Evolutionary conservation across 139 green algal species (phyloP), one percentile per base, ranked within the genome.

Genomic region (Haematococcus lacustris): DNA sequence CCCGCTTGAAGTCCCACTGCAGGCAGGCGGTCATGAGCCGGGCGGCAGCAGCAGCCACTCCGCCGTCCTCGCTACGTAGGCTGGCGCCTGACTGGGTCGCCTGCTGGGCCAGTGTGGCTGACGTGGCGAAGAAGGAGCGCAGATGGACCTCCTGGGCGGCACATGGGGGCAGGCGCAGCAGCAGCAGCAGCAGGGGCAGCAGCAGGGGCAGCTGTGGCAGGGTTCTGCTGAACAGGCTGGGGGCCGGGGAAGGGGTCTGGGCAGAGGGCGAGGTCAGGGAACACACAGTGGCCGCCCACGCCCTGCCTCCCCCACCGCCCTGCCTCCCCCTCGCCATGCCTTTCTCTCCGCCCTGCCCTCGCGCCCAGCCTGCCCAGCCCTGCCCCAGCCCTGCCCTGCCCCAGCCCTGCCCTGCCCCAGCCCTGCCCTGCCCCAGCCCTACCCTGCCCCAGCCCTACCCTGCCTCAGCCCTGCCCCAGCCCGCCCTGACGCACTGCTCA

Each of bases 1-100:
- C 60, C 0, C 74, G 68, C 73, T 71, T 50, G 78, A 94, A 96
- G 50, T 93, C 86, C 92, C 92, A 97, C 2, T 60, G 38, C 23
- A 97, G 78, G 0, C 93, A 68, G 9, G 85, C 71, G 1, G 76
- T 75, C 71, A 96, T 79, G 53, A 97, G 77, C n/a, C 61, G 38
- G n/a, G 95, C 66, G 66, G 75, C 79, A 2, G 90, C 86, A 3
- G 47, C 30, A 66, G 83, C 90, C 7, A 77, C 62, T 26, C 83
- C 86, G 0, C 51, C 79, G 68, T 96, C 87, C 51, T 76, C 25
- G 9, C 75, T 73, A n/a, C 64, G 28, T 4, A 76, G 23, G 6
- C 73, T 70, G 1, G 77, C 71, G 1, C 80, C 73, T 17, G 66
- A 74, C 1, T 50, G 23, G 5, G 71, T 23, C 3, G 69, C 69